Evolutionary conservation across 805 yeast genomes (phyloP).

Genomic region (Peterozyma xylosa): DNA sequence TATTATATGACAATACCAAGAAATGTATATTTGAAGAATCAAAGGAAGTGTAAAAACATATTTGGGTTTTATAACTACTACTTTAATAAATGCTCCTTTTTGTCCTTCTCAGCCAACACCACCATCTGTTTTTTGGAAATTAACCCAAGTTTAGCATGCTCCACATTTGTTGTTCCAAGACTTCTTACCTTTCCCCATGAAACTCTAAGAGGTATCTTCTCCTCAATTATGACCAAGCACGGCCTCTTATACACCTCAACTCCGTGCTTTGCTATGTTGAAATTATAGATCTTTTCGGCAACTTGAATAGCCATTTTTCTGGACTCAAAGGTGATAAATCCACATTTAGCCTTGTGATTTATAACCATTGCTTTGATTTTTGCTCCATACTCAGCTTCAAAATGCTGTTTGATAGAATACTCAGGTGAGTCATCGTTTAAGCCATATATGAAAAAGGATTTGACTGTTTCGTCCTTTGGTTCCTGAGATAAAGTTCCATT

Average conservation of each 20-base stretch:
- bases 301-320: conserved; percentile 44
- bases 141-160: conserved; percentile 37
- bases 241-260: conserved; percentile 16
- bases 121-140: conserved; percentile 47
- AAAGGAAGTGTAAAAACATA: too few species aligned
- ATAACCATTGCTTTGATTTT: conserved; percentile 39
- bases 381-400: conserved; percentile 33
- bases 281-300: conserved; percentile 16
- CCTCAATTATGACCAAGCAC: conserved; percentile 24
- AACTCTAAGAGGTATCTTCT: conserved; percentile 37
- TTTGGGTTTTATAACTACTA: too few species aligned
- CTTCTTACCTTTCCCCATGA: conserved; percentile 46
- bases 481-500: conserved; percentile 41
- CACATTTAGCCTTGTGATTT: conserved; percentile 55
- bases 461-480: conserved; percentile 32
- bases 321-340: conserved; percentile 47
- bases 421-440: conserved; percentile 61
- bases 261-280: background rate
- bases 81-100: background rate
- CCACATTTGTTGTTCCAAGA: conserved; percentile 33
- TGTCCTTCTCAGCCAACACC: conserved; percentile 39
- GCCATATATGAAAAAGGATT: conserved; percentile 71
- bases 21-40: too few species aligned
- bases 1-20: too few species aligned
- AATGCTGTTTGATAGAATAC: conserved; percentile 44